phyloP scores from a whole-genome alignment of 129 eudicot species.

The Saposhnikovia divaricata region DNA sequence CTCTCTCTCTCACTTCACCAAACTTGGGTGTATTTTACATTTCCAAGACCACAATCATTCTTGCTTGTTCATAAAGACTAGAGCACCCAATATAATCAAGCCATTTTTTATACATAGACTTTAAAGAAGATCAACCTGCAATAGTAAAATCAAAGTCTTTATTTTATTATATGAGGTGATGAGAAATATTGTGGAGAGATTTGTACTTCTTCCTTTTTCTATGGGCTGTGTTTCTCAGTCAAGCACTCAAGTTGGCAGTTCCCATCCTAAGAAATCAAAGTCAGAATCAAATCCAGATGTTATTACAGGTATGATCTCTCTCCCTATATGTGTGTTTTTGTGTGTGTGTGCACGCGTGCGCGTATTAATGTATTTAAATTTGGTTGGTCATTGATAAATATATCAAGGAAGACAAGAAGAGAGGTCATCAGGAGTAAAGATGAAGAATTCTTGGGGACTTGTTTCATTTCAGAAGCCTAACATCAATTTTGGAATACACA shows the following conservation, averaged over 20 bases:
- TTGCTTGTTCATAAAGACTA: constrained; percentile 37
- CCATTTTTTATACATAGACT: not conserved
- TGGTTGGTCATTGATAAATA: not conserved
- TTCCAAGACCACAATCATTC: constrained; percentile 30
- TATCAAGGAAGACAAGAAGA: constrained; percentile 23
- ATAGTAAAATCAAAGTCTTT: constrained; percentile 1
- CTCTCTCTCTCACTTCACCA: constrained; percentile 20
- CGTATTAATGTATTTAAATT: not conserved
- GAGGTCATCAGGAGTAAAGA: constrained; percentile 28
- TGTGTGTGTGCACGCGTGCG: not conserved
- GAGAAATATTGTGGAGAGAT: constrained; percentile 39
- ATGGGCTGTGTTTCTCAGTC: constrained; percentile 50
- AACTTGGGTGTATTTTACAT: constrained; percentile 19
- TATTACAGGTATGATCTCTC: constrained; percentile 30
- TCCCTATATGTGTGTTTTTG: not conserved
- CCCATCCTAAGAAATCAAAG: constrained; percentile 20
- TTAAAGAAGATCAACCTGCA: not conserved
- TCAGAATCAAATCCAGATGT: constrained; percentile 11
- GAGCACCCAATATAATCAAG: constrained; percentile 14
- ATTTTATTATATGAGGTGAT: constrained; percentile 19
- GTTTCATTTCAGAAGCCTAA: constrained; percentile 29
- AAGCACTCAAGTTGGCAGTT: constrained; percentile 28
- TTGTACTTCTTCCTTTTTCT: constrained; percentile 47
- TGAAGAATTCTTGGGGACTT: constrained; percentile 27
- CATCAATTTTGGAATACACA: constrained; percentile 40